These are phyloP conservation scores for Mycena leptocephala DNA, from an alignment of 768 basidiomycete species.

Conservation along the genomic window DNA sequence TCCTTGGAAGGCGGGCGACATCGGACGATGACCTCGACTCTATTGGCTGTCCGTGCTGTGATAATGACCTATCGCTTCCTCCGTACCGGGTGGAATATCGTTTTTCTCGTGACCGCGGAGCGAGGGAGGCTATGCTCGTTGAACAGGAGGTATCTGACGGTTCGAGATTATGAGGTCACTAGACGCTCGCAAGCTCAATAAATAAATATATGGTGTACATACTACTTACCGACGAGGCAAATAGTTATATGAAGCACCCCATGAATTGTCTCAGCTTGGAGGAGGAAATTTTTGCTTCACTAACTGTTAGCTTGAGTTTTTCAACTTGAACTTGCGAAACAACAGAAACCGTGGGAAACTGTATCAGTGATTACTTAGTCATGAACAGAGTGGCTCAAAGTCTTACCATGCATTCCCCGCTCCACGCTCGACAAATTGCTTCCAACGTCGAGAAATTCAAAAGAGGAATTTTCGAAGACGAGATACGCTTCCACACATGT, in stretches of 20 bases:
- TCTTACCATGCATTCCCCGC: not conserved
- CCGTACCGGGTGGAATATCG: not conserved
- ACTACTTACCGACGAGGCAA: too few relatives aligned
- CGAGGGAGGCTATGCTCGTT: not conserved
- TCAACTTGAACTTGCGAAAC: not conserved
- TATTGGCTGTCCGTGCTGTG: too few relatives aligned
- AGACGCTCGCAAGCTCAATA: too few relatives aligned
- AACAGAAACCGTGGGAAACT: not conserved
- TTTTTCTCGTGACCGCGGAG: not conserved
- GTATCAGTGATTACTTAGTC: not conserved
- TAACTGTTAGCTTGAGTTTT: too few relatives aligned
- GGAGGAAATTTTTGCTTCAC: too few relatives aligned
- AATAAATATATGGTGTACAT: too few relatives aligned
- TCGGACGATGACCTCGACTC: too few relatives aligned
- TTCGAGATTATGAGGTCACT: too few relatives aligned
- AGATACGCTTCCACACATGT: not conserved
- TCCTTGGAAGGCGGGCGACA: not conserved
- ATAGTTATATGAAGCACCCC: too few relatives aligned
- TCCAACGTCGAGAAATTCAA: not conserved
- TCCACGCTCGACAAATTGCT: not conserved
- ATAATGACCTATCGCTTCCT: not conserved
- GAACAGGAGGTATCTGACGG: too few relatives aligned
- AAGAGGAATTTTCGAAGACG: not conserved
- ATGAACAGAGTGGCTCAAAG: not conserved
- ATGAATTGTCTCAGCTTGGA: too few relatives aligned